Evolutionary conservation across 352 stramenopile species (phyloP).

Genomic region (Pythium apleroticum): DNA sequence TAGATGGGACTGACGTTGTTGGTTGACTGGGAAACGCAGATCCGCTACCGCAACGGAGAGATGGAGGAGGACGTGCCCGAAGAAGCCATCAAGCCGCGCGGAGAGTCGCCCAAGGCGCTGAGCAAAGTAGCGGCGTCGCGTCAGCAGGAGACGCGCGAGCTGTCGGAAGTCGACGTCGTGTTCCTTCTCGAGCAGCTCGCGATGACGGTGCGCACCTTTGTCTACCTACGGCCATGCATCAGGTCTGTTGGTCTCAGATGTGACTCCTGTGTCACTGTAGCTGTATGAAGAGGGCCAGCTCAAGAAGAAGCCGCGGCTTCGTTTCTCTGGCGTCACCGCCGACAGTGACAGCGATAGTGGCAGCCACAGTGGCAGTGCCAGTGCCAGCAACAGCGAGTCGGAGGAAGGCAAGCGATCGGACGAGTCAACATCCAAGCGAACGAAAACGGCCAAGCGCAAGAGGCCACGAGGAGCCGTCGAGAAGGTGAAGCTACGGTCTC

Average conservation of each 20-base stretch:
- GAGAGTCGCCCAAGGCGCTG: background rate
- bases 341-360: background rate
- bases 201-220: constrained; percentile 43
- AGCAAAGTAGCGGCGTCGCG: background rate
- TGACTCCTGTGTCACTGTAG: no score
- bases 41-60: constrained; percentile 47
- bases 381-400: background rate
- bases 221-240: background rate
- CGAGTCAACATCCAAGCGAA: constrained; percentile 1
- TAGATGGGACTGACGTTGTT: background rate
- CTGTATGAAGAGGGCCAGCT: constrained; percentile 56
- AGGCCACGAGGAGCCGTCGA: background rate
- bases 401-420: background rate
- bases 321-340: background rate
- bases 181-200: constrained; percentile 68
- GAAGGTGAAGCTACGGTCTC: constrained; percentile 6
- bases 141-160: constrained; percentile 1
- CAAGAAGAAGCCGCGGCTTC: constrained; percentile 46
- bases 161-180: constrained; percentile 31
- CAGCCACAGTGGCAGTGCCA: background rate
- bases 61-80: constrained; percentile 56
- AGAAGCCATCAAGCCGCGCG: constrained; percentile 30
- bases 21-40: constrained; percentile 25
- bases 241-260: background rate
- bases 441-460: background rate